Conservation (phyloP, 805 yeast species). For the Cyberlindnera maritima region DNA sequence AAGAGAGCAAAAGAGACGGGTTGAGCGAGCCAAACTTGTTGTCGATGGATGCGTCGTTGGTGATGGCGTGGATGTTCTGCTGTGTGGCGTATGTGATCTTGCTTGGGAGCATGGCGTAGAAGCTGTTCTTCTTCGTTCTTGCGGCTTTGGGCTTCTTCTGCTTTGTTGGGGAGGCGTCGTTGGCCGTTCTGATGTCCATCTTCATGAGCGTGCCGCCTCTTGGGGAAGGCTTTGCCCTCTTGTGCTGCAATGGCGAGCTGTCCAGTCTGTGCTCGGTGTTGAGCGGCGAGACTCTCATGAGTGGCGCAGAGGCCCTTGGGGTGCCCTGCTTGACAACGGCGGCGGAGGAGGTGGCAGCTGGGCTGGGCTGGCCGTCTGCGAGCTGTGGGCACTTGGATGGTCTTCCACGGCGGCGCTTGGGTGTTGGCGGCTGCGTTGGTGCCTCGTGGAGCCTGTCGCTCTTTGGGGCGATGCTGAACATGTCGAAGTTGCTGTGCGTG, state of each 20-base stretch:
- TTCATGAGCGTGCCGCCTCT: constrained; percentile 27
- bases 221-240: constrained; percentile 24
- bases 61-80: constrained; percentile 22
- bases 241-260: constrained; percentile 19
- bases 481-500: constrained; percentile 4
- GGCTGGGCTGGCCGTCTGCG: constrained; percentile 12
- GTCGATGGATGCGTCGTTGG: constrained; percentile 1
- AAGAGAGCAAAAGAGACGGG: constrained; percentile 27
- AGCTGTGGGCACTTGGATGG: constrained; percentile 21
- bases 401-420: constrained; percentile 31
- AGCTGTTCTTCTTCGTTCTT: constrained; percentile 7
- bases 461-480: background rate
- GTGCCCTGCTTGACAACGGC: constrained; percentile 29
- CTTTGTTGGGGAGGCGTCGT: background rate
- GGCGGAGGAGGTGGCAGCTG: constrained; percentile 28
- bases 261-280: constrained; percentile 1
- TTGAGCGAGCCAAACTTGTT: constrained; percentile 17
- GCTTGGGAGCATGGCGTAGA: constrained; percentile 9
- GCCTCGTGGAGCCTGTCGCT: background rate
- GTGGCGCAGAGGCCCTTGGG: constrained; percentile 27
- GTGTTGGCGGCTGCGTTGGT: constrained; percentile 19
- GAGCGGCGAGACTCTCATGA: constrained; percentile 29
- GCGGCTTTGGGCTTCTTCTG: constrained; percentile 2
- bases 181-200: constrained; percentile 10
- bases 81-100: constrained; percentile 20